Conservation (phyloP, 768 basidiomycete genomes). For the Tubosaeta sp. region DNA sequence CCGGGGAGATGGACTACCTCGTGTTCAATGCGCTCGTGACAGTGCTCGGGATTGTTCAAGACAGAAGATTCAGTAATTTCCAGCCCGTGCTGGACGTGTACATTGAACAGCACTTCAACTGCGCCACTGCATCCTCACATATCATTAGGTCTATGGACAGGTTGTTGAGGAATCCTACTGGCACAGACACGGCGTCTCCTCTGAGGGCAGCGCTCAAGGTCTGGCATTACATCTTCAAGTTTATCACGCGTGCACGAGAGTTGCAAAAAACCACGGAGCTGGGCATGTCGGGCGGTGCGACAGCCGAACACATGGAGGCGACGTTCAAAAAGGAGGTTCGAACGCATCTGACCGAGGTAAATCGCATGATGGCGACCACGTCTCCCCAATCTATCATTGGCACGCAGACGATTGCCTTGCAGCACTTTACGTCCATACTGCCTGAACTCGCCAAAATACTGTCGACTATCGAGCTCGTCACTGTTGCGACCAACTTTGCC, state of each 20-base stretch:
- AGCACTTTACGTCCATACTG: conserved; percentile 89
- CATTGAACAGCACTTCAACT: conserved; percentile 85
- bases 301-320: conserved; percentile 79
- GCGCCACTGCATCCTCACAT: conserved; percentile 73
- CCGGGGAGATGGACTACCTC: conserved; percentile 75
- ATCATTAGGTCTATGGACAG: conserved; percentile 87
- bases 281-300: conserved; percentile 75
- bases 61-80: conserved; percentile 94
- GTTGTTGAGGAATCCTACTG: conserved; percentile 69
- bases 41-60: conserved; percentile 88
- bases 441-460: conserved; percentile 85
- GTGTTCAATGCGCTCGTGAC: conserved; percentile 91
- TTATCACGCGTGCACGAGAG: conserved; percentile 86
- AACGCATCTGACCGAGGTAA: conserved; percentile 74
- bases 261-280: conserved; percentile 79
- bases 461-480: conserved; percentile 76
- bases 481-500: conserved; percentile 82
- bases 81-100: conserved; percentile 91
- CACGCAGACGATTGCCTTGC: conserved; percentile 90
- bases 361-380: conserved; percentile 80
- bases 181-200: conserved; percentile 66
- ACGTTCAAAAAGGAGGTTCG: conserved; percentile 82
- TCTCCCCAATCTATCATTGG: conserved; percentile 88
- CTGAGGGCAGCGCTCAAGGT: conserved; percentile 91
- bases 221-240: conserved; percentile 95